These are phyloP conservation scores for Stygiomarasmius scandens DNA, from an alignment of 1,284 basidiomycete species.

Conservation along the genomic window DNA sequence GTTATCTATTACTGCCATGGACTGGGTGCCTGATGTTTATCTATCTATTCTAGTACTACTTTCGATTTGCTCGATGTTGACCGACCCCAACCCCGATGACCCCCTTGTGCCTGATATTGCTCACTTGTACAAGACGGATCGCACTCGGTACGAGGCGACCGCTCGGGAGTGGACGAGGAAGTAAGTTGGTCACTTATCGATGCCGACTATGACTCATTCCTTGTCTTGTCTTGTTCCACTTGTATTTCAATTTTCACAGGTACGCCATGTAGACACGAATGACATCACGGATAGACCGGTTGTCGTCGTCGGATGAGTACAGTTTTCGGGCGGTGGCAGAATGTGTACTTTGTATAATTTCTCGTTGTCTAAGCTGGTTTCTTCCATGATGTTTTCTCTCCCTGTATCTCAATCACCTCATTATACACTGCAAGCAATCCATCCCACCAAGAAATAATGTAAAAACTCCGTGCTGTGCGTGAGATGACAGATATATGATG, in stretches of 20 bases:
- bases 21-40: slow-evolving; percentile 3
- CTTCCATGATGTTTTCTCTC: neutral
- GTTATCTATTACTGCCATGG: slow-evolving; percentile 2
- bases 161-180: slow-evolving; percentile 98
- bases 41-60: slow-evolving; percentile 66
- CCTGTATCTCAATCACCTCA: neutral
- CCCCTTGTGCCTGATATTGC: slow-evolving; percentile 81
- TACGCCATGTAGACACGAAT: slow-evolving; percentile 57
- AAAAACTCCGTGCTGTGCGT: neutral
- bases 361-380: neutral
- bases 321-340: slow-evolving; percentile 15
- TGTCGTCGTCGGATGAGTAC: neutral
- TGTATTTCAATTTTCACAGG: slow-evolving; percentile 33
- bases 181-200: slow-evolving; percentile 49
- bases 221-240: slow-evolving; percentile 22
- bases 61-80: slow-evolving; percentile 96
- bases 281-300: neutral
- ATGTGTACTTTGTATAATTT: slow-evolving; percentile 17
- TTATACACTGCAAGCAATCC: neutral
- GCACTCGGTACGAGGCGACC: slow-evolving; percentile 83
- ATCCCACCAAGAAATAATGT: neutral
- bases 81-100: slow-evolving; percentile 96
- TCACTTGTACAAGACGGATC: slow-evolving; percentile 93
- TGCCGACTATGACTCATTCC: slow-evolving; percentile 23
- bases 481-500: neutral